Conservation (phyloP, 192 early-diverging fungal genomes). For the Rhizophlyctis rosea region DNA sequence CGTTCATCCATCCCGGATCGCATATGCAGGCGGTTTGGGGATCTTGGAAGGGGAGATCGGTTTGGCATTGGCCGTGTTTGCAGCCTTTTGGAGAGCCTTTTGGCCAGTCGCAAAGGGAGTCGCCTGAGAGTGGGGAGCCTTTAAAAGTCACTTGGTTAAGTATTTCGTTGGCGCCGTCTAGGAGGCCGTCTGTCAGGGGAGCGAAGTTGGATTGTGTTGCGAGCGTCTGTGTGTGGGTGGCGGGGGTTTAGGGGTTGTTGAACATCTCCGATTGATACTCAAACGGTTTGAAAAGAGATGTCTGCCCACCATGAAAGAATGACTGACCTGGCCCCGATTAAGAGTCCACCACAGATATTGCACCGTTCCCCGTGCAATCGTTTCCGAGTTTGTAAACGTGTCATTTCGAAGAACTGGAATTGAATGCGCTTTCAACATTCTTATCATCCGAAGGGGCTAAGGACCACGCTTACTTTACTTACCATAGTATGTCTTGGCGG, state of each 20-base stretch:
- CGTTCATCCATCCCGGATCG: not conserved
- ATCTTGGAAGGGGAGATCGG: not conserved
- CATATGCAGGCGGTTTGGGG: not conserved
- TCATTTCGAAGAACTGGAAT: too few relatives aligned
- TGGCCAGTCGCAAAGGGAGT: not conserved
- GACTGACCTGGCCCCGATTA: not conserved
- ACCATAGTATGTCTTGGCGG: not conserved
- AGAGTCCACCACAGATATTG: not conserved
- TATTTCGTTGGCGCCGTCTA: not conserved
- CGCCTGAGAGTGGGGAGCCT: not conserved
- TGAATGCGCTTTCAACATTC: too few relatives aligned
- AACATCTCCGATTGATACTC: too few relatives aligned
- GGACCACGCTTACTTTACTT: too few relatives aligned
- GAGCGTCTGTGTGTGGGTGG: too few relatives aligned
- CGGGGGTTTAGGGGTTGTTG: too few relatives aligned
- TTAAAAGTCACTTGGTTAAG: not conserved
- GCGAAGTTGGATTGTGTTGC: too few relatives aligned
- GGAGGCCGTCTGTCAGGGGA: too few relatives aligned
- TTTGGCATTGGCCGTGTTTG: not conserved
- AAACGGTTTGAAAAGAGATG: too few relatives aligned
- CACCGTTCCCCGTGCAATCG: not conserved
- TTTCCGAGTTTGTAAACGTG: too few relatives aligned
- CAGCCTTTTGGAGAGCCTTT: not conserved
- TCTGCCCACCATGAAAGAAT: too few relatives aligned
- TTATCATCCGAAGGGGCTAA: too few relatives aligned